Conservation (phyloP, 176 grass and related monocot species). For the Tillandsia fasciculata region DNA sequence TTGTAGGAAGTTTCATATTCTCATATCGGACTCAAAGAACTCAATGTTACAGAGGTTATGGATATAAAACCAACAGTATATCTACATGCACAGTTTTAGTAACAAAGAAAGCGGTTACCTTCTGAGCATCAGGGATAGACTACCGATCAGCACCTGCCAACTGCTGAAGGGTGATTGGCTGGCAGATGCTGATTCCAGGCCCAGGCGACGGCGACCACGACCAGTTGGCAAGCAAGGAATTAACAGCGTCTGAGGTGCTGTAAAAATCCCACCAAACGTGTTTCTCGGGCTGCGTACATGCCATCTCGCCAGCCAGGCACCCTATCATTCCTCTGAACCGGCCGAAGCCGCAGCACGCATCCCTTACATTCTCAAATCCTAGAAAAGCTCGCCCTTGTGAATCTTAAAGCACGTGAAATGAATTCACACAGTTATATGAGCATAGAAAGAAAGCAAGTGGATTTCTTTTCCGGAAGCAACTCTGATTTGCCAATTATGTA, state of each 20-base stretch:
- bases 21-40: no score
- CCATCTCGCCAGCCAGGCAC: conserved; percentile 34
- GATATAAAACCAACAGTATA: no score
- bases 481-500: no score
- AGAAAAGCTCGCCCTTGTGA: neutral
- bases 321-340: conserved; percentile 19
- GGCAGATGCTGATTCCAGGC: conserved; percentile 7
- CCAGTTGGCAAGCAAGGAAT: conserved; percentile 21
- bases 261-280: conserved; percentile 51
- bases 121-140: neutral
- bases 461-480: no score
- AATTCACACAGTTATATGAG: no score
- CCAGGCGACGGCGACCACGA: conserved; percentile 19
- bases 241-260: conserved; percentile 15
- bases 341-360: conserved; percentile 33
- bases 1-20: no score
- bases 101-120: neutral
- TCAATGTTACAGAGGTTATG: no score
- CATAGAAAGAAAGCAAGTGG: no score
- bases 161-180: neutral
- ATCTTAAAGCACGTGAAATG: no score
- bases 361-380: conserved; percentile 38
- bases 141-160: conserved; percentile 6
- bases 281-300: conserved; percentile 19
- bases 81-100: neutral